Evolutionary conservation across 208 protist genomes (phyloP).

Genomic region (Acanthamoeba lenticulata): DNA sequence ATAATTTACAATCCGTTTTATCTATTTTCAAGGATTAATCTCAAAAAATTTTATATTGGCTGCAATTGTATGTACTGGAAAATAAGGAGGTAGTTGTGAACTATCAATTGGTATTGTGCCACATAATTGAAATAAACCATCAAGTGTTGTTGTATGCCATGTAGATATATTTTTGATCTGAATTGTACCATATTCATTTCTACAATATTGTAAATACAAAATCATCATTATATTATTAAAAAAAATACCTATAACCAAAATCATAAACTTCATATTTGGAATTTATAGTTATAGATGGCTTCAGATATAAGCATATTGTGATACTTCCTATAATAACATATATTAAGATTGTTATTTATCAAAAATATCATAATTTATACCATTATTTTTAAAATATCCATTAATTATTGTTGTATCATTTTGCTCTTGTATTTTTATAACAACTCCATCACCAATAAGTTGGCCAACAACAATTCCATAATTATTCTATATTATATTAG

Average conservation of each 20-base stretch:
- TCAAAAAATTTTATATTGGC: not conserved
- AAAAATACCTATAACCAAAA: not conserved
- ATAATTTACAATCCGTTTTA: not conserved
- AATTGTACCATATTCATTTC: not conserved
- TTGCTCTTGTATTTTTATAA: not conserved
- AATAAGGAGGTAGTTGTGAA: not conserved
- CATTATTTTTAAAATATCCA: not conserved
- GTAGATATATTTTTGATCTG: no score
- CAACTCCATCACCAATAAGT: not conserved
- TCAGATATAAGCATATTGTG: not conserved
- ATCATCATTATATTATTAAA: not conserved
- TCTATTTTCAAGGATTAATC: not conserved
- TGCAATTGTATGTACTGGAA: not conserved
- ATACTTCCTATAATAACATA: not conserved
- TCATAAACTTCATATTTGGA: not conserved
- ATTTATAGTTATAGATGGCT: not conserved
- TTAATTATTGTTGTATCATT: not conserved
- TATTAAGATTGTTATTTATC: not conserved
- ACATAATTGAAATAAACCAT: not conserved
- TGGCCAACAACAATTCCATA: not conserved
- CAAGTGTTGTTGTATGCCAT: no score
- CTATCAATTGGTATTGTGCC: not conserved
- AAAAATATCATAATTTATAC: not conserved
- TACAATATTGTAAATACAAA: not conserved
- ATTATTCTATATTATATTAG: not conserved